phyloP scores from a whole-genome alignment of 176 grass and related monocot species.

The Eragrostis nindensis region DNA sequence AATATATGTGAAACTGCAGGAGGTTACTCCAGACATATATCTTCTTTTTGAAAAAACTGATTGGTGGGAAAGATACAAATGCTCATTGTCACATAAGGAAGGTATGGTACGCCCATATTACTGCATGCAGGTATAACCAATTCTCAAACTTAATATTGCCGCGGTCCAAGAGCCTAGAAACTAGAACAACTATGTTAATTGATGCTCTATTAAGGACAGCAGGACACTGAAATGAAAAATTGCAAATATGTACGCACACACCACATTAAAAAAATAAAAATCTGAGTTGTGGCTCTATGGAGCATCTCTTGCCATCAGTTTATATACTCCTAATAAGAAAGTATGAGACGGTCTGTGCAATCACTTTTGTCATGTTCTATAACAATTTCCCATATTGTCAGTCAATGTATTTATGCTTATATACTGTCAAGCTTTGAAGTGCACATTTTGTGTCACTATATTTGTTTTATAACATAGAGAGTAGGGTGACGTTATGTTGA shows the following conservation, averaged over 20 bases:
- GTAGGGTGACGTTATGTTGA: neutral
- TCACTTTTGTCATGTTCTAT: neutral
- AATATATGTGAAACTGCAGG: conserved; percentile 59
- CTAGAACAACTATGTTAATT: neutral
- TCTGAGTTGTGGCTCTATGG: too few species aligned
- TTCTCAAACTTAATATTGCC: neutral
- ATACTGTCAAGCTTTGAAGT: neutral
- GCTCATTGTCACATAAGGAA: conserved; percentile 51
- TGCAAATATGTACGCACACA: neutral
- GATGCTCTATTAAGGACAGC: neutral
- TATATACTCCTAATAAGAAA: too few species aligned
- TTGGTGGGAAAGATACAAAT: conserved; percentile 89
- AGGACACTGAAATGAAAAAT: neutral
- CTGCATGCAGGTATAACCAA: conserved; percentile 76
- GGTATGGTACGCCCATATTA: conserved; percentile 65
- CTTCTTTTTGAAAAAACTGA: conserved; percentile 60
- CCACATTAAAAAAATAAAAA: too few species aligned
- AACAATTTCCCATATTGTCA: neutral
- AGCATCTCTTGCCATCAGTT: too few species aligned
- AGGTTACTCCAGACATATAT: conserved; percentile 82
- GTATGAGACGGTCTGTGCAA: too few species aligned
- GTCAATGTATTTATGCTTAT: neutral
- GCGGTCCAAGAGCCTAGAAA: neutral
- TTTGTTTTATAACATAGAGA: neutral
- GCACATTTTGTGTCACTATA: neutral